phyloP scores from a whole-genome alignment of 306 rosid genomes.

The Cotoneaster glaucophyllus region DNA sequence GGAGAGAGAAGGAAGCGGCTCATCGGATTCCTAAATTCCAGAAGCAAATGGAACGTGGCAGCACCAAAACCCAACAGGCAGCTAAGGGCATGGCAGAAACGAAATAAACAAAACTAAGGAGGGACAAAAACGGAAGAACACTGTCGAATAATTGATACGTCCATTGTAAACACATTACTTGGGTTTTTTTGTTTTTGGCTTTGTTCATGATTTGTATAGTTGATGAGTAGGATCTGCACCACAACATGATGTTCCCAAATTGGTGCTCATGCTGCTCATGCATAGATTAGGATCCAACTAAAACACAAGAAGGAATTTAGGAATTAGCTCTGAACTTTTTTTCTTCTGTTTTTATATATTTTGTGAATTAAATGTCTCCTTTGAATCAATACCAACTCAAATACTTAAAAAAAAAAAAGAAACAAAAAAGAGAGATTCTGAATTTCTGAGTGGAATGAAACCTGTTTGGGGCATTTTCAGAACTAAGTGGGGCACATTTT shows the following conservation, averaged over 20 bases:
- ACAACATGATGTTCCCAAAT: background rate
- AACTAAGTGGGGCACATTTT: background rate
- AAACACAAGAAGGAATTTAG: background rate
- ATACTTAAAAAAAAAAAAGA: background rate
- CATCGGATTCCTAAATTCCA: conserved; percentile 43
- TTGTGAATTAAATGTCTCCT: background rate
- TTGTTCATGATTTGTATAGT: background rate
- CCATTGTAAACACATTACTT: background rate
- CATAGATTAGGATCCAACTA: background rate
- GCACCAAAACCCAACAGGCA: no score
- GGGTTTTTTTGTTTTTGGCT: background rate
- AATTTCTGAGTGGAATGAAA: conserved; percentile 3
- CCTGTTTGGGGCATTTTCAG: background rate
- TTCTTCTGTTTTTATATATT: background rate
- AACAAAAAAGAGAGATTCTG: no score
- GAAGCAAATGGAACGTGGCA: no score
- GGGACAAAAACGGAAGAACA: no score
- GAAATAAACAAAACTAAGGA: no score
- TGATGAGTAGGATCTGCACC: conserved; percentile 16
- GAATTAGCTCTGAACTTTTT: background rate
- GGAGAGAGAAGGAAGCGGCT: conserved; percentile 50
- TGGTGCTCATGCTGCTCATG: background rate
- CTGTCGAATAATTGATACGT: background rate
- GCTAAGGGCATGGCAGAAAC: no score
- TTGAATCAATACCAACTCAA: background rate